Conservation (phyloP, 108 stramenopile species). For the Aurantiochytrium sp. region DNA sequence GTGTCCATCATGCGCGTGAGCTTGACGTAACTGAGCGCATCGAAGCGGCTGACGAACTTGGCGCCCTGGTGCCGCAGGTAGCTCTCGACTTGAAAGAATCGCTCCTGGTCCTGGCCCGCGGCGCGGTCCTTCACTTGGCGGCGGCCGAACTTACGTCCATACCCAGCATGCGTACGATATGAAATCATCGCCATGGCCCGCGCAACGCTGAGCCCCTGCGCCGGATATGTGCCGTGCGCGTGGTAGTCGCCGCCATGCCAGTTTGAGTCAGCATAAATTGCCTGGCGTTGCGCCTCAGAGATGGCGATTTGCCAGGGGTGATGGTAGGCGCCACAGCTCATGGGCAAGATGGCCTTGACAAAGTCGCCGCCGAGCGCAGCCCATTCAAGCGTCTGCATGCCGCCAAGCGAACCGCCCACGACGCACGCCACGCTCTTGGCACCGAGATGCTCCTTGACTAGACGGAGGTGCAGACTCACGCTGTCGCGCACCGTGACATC, state of each 20-base stretch:
- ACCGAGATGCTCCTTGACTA: not conserved
- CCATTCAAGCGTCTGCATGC: slow-evolving; percentile 27
- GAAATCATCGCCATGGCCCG: slow-evolving; percentile 20
- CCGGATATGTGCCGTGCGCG: not conserved
- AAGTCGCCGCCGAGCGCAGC: not conserved
- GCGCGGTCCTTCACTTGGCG: not conserved
- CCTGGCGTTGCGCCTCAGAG: slow-evolving; percentile 17
- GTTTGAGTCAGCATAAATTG: slow-evolving; percentile 13
- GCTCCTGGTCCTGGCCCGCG: not conserved
- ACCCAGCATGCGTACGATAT: slow-evolving; percentile 8
- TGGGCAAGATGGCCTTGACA: slow-evolving; percentile 11
- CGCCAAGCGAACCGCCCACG: slow-evolving; percentile 20
- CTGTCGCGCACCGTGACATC: not conserved
- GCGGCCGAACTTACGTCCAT: not conserved
- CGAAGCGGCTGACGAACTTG: slow-evolving; percentile 19
- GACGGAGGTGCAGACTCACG: not conserved
- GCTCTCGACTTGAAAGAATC: slow-evolving; percentile 21
- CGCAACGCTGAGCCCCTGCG: slow-evolving; percentile 11
- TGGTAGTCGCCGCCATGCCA: not conserved
- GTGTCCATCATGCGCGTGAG: slow-evolving; percentile 16
- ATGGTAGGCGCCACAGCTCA: not conserved
- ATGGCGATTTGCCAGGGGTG: slow-evolving; percentile 12
- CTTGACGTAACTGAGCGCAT: slow-evolving; percentile 19
- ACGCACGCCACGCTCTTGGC: not conserved
- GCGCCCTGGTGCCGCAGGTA: slow-evolving; percentile 23